phyloP scores from a whole-genome alignment of 345 rosid genomes.

The Abelmoschus esculentus region DNA sequence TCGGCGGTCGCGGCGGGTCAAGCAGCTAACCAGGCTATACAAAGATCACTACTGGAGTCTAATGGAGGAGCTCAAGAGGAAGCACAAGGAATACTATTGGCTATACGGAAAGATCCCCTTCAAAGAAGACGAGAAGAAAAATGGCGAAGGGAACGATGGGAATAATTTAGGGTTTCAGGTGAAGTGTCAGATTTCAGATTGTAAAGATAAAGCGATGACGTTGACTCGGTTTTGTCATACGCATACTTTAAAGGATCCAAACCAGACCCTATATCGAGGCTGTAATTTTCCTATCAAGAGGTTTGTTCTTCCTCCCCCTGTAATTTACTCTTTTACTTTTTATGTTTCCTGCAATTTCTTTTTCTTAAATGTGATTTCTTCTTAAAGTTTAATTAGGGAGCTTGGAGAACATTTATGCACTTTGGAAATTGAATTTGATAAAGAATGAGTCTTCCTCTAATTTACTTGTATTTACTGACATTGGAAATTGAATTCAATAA shows the following conservation, averaged over 20 bases:
- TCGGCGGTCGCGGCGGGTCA: slow-evolving; percentile 27
- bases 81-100: slow-evolving; percentile 57
- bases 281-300: slow-evolving; percentile 35
- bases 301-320: slow-evolving; percentile 1
- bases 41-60: slow-evolving; percentile 49
- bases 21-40: slow-evolving; percentile 27
- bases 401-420: too few relatives aligned
- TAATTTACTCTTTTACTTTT: too few relatives aligned
- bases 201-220: slow-evolving; percentile 36
- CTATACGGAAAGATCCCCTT: slow-evolving; percentile 47
- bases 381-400: too few relatives aligned
- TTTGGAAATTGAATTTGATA: too few relatives aligned
- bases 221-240: slow-evolving; percentile 30
- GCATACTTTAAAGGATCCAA: slow-evolving; percentile 34
- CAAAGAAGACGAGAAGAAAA: slow-evolving; percentile 24
- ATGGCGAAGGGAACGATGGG: background rate
- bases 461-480: background rate
- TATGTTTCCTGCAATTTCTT: background rate
- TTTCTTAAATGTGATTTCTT: background rate
- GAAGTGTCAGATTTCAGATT: slow-evolving; percentile 21
- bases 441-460: too few relatives aligned
- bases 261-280: slow-evolving; percentile 33
- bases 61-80: slow-evolving; percentile 52
- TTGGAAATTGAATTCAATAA: background rate
- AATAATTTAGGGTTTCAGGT: slow-evolving; percentile 9